Conservation (phyloP, 805 yeast genomes). For the Lipomyces kockii region DNA sequence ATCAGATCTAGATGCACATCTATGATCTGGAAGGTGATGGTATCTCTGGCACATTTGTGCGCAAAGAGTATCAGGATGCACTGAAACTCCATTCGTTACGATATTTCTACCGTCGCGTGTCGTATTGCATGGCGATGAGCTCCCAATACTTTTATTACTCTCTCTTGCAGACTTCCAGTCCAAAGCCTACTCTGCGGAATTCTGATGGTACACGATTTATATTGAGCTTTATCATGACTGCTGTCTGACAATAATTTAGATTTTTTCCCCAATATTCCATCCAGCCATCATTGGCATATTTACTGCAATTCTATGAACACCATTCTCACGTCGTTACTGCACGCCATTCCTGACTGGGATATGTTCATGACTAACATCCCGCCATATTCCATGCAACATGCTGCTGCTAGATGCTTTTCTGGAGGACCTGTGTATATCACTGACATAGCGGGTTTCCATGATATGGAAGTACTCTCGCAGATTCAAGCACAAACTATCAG, state of each 20-base stretch:
- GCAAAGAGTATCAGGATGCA: slow-evolving; percentile 40
- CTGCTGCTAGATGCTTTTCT: slow-evolving; percentile 42
- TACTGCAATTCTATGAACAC: slow-evolving; percentile 41
- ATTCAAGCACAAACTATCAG: slow-evolving; percentile 33
- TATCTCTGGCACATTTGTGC: slow-evolving; percentile 33
- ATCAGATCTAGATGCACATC: slow-evolving; percentile 33
- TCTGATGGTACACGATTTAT: slow-evolving; percentile 35
- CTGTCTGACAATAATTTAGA: slow-evolving; percentile 24
- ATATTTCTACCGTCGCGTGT: slow-evolving; percentile 38
- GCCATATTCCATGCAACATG: slow-evolving; percentile 39
- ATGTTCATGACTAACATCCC: slow-evolving; percentile 42
- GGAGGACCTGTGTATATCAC: slow-evolving; percentile 45
- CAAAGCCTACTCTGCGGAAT: slow-evolving; percentile 41
- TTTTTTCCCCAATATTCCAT: slow-evolving; percentile 41
- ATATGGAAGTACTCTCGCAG: slow-evolving; percentile 26
- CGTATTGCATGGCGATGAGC: slow-evolving; percentile 44
- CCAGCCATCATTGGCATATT: slow-evolving; percentile 43
- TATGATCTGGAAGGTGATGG: slow-evolving; percentile 37
- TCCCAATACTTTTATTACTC: slow-evolving; percentile 36
- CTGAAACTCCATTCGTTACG: slow-evolving; percentile 35
- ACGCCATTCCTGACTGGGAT: slow-evolving; percentile 42
- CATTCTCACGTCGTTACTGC: slow-evolving; percentile 37
- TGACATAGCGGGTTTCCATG: slow-evolving; percentile 39
- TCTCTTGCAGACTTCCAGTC: slow-evolving; percentile 21
- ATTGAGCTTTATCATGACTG: neutral